Evolutionary conservation across 768 basidiomycete genomes (phyloP), one percentile per base, ranked within the genome.

Genomic region (Pleurotus tuoliensis): DNA sequence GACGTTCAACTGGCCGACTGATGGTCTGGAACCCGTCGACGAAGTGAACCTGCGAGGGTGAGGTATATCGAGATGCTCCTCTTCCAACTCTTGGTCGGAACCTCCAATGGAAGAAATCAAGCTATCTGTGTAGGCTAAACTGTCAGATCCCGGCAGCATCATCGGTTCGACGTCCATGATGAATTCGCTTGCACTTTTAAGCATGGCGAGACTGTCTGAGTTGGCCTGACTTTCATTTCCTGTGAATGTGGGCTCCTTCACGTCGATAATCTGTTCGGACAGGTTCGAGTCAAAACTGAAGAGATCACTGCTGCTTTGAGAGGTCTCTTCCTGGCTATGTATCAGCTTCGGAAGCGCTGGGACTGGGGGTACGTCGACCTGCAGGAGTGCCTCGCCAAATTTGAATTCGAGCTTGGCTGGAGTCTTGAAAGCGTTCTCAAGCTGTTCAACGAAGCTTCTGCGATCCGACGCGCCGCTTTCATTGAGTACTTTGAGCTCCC

Each of bases 371-470:
- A 77, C 67, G 2, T 80, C 75, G 27, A 74, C 67, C 12, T 62
- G 57, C 30, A 78, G 58, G 16, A 76, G 63, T 5, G 64, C 67
- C 27, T 61, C 47, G 56, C 86, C 77, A 43, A 74, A 77, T 2
- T 73, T 69, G 27, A 89, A 69, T 58, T 87, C 82, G 22, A 89
- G 71, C 63, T 84, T 86, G 15, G 87, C 84, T 0, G 90, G 89
- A 0, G 88, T 89, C 59, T 82, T 77, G 75, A 92, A 92, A 1
- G 90, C 90, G 51, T 76, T 84, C 72, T 92, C 90, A 20, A 92
- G 71, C 69, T 93, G 85, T 67, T 91, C 88, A 3, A 92, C 86
- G 64, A 93, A 93, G 68, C 90, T 92, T 11, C 69, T 74, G 8
- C 88, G 73, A 63, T 90, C 84, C 1, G 83, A 84, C 1, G 64